Conservation (phyloP, 331 rosid species). For the Malus hybrid region DNA sequence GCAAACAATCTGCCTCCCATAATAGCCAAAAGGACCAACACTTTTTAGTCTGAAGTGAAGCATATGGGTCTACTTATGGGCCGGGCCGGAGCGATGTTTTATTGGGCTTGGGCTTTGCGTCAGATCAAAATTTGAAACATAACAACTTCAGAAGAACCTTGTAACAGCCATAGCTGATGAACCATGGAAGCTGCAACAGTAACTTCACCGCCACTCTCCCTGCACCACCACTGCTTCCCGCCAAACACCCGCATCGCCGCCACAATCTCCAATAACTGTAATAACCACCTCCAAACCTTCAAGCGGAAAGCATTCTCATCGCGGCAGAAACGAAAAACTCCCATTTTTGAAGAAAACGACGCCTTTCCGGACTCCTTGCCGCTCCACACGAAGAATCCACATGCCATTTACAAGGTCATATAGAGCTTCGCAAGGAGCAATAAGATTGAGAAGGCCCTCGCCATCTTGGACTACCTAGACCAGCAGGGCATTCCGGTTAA, state of each 20-base stretch:
- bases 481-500: slow-evolving; percentile 61
- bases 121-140: background rate
- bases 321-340: background rate
- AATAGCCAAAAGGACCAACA: background rate
- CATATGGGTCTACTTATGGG: too few relatives aligned
- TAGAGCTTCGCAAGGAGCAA: slow-evolving; percentile 41
- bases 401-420: slow-evolving; percentile 49
- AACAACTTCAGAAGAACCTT: background rate
- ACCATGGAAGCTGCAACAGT: slow-evolving; percentile 37
- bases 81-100: background rate
- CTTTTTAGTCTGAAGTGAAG: background rate
- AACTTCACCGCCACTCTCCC: slow-evolving; percentile 19
- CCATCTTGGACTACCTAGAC: slow-evolving; percentile 67
- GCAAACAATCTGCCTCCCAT: too few relatives aligned
- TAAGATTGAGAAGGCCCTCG: slow-evolving; percentile 51
- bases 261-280: background rate
- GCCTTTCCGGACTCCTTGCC: slow-evolving; percentile 64
- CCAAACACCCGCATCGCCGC: slow-evolving; percentile 18
- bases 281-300: background rate
- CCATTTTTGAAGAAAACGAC: slow-evolving; percentile 36
- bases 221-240: slow-evolving; percentile 31
- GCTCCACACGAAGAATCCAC: slow-evolving; percentile 61
- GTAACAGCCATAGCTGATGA: background rate
- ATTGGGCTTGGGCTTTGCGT: background rate
- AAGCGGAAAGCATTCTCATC: slow-evolving; percentile 21